Base-by-base conservation (phyloP, 805 yeast genomes). In the Kazachstania kunashirensis region DNA sequence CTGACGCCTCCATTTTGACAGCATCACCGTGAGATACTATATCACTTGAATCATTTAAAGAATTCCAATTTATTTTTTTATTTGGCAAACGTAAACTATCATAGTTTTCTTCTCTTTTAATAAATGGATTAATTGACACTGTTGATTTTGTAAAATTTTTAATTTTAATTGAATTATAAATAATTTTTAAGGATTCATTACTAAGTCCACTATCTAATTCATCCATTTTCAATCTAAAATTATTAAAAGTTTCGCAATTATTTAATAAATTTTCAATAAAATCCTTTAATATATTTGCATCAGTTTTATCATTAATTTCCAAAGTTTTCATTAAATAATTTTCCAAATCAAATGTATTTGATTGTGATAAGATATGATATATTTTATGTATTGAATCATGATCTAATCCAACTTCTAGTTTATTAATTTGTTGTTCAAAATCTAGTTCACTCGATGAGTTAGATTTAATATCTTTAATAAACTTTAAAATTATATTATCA, bases 401-500 rank as follows among this genome's bases (percentile, higher is more conserved):
- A 17, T 46, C 21, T 29, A 57, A 58, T 5, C 64, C 71, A 25
- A 70, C 70, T 5, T 73, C 76, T 38, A 65, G 54, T 12, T 63
- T 70, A 5, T 52, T 48, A 16, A 75, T 49, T 5, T 57, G 59
- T 12, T 45, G 31, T 15, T 52, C 50, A 45, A 75, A 71, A 10
- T 60, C 62, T 5, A 47, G 46, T 1, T 53, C 39, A 13, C 58
- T 52, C 3, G 41, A 21, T 2, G 70, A 56, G 16, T 55, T 50
- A 2, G 45, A 44, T 41, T 61, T 61, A 7, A 75, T 46, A 39
- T 64, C 62, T 11, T 65, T 39, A 4, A 75, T 55, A 46, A 67
- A 72, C 40, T 69, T 72, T 1, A 75, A 69, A 16, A 72, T 59
- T 5, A 63, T 57, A 25, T 52, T 55, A 38, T 73, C 77, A 25